These are phyloP conservation scores for Wickerhamomyces strasburgensis DNA, from an alignment of 805 yeast species.

Conservation along the genomic window DNA sequence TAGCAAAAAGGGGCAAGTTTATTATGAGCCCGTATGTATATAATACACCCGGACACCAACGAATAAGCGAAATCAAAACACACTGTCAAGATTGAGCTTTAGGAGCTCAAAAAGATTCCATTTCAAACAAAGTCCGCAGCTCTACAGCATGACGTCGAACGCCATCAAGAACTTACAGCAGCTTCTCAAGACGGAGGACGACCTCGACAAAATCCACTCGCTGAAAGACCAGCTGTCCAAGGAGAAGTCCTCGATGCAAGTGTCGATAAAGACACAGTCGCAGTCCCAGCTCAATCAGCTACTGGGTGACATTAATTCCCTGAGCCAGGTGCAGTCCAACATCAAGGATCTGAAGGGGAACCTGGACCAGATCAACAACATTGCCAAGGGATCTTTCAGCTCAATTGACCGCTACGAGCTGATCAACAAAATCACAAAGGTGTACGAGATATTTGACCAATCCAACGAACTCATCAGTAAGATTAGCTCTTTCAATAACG, in stretches of 20 bases:
- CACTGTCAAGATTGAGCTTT: too few relatives aligned
- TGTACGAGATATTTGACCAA: constrained; percentile 68
- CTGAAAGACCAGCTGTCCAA: constrained; percentile 52
- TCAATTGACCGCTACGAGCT: constrained; percentile 64
- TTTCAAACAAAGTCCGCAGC: not conserved
- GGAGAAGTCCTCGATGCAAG: constrained; percentile 72
- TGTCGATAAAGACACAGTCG: constrained; percentile 34
- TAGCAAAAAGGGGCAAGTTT: too few relatives aligned
- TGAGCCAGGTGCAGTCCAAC: constrained; percentile 38
- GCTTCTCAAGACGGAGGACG: constrained; percentile 38
- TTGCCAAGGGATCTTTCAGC: constrained; percentile 52
- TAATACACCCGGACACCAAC: too few relatives aligned
- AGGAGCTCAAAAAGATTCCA: too few relatives aligned
- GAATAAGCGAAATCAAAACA: too few relatives aligned
- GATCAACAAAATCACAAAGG: constrained; percentile 59
- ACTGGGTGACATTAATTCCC: constrained; percentile 35
- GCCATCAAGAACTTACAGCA: constrained; percentile 29
- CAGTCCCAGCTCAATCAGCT: constrained; percentile 53
- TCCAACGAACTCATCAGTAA: constrained; percentile 61
- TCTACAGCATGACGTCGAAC: not conserved
- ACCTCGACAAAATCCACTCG: constrained; percentile 47
- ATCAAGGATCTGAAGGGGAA: constrained; percentile 45
- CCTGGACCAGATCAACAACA: constrained; percentile 38
- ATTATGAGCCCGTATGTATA: too few relatives aligned
- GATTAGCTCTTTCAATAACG: constrained; percentile 50